phyloP scores from a whole-genome alignment of 1,139 yeast species.

The Zygosaccharomyces pseudobailii region DNA sequence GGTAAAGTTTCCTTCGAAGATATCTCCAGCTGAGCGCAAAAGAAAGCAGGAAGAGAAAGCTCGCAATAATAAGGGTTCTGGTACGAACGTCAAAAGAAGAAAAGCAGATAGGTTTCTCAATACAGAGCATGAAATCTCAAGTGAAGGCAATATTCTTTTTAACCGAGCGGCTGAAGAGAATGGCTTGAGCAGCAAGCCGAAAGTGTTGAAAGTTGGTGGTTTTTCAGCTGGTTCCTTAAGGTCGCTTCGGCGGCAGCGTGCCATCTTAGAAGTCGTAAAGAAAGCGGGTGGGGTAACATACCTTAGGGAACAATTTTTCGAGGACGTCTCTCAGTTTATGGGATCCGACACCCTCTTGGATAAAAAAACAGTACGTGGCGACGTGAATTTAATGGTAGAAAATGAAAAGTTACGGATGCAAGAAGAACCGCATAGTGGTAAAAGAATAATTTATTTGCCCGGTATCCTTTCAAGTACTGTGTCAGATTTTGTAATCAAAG shows the following conservation, averaged over 20 bases:
- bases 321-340: conserved; percentile 28
- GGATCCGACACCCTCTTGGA: conserved; percentile 30
- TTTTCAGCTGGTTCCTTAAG: conserved; percentile 32
- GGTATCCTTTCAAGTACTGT: conserved; percentile 18
- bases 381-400: conserved; percentile 25
- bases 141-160: neutral
- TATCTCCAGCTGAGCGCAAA: conserved; percentile 19
- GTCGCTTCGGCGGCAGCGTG: conserved; percentile 32
- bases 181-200: neutral
- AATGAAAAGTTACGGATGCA: conserved; percentile 21
- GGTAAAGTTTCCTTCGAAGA: conserved; percentile 17
- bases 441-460: conserved; percentile 25
- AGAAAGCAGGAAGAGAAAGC: conserved; percentile 13
- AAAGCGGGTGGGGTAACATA: conserved; percentile 29
- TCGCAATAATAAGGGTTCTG: neutral
- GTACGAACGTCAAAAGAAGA: neutral
- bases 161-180: neutral
- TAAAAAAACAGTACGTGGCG: conserved; percentile 33
- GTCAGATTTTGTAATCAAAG: conserved; percentile 18
- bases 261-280: conserved; percentile 27
- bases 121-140: neutral
- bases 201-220: conserved; percentile 26
- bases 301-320: conserved; percentile 30
- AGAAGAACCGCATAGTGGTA: conserved; percentile 20
- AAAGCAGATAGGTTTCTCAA: neutral